A percentile compares a stretch with the other conserved stretches of the same genome.
Evolutionary conservation across 257 asterid genomes (phyloP).

Genomic region (Leonotis leonurus): DNA sequence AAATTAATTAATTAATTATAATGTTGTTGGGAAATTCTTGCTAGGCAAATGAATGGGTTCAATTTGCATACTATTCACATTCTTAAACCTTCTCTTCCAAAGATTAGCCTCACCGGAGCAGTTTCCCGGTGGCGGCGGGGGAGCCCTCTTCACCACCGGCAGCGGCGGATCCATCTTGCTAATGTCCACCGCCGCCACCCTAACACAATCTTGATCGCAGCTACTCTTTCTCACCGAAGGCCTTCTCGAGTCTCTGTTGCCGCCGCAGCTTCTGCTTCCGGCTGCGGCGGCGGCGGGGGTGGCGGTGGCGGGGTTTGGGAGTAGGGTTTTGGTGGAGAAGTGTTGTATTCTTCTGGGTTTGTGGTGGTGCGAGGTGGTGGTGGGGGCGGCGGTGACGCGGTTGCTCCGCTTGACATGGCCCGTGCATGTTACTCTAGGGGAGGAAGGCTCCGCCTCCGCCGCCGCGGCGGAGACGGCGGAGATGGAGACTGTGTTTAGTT

Average conservation of each 20-base stretch:
- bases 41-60: slow-evolving; percentile 38
- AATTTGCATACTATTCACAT: slow-evolving; percentile 42
- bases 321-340: slow-evolving; percentile 30
- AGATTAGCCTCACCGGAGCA: slow-evolving; percentile 44
- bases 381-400: slow-evolving; percentile 44
- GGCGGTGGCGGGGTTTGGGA: slow-evolving; percentile 19
- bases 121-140: slow-evolving; percentile 17
- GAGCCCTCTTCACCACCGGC: slow-evolving; percentile 68
- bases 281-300: background rate
- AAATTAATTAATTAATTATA: slow-evolving; percentile 11
- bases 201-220: slow-evolving; percentile 2
- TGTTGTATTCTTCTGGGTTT: slow-evolving; percentile 27
- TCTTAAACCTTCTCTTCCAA: slow-evolving; percentile 76
- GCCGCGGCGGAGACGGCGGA: slow-evolving; percentile 14
- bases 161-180: slow-evolving; percentile 82
- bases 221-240: background rate
- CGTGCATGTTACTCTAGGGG: slow-evolving; percentile 81
- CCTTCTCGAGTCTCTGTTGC: slow-evolving; percentile 20
- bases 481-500: slow-evolving; percentile 21
- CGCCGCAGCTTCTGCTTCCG: slow-evolving; percentile 26
- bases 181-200: slow-evolving; percentile 33
- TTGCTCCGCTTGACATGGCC: slow-evolving; percentile 72
- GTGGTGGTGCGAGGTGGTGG: slow-evolving; percentile 24
- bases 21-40: slow-evolving; percentile 34
- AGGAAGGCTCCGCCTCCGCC: slow-evolving; percentile 70